A percentile compares a stretch with the other conserved stretches of the same genome.
Evolutionary conservation across 139 green algal genomes (phyloP).

Genomic region (Tetradesmus lagerheimii): DNA sequence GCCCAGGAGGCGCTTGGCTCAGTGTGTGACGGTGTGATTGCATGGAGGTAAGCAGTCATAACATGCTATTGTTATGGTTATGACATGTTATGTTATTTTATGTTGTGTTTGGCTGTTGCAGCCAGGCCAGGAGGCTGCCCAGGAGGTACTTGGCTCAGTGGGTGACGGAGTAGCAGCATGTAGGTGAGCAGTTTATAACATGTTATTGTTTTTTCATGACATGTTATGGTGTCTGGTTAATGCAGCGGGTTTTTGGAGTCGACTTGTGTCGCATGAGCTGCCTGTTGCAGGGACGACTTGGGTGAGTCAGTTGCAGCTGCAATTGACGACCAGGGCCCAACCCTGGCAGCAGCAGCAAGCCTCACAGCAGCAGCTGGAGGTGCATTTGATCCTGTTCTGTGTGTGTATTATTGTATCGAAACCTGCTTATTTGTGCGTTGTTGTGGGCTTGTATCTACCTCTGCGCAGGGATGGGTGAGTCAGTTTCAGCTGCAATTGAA

Average conservation of each 20-base stretch:
- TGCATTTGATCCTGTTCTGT: no score
- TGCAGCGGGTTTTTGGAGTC: no score
- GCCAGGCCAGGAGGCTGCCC: background rate
- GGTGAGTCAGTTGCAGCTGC: background rate
- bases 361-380: conserved; percentile 44
- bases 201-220: background rate
- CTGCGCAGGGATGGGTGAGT: background rate
- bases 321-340: conserved; percentile 9
- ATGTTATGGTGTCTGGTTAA: no score
- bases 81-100: background rate
- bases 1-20: no score
- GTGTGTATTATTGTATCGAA: no score
- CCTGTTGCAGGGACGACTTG: no score
- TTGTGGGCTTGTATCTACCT: no score
- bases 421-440: no score
- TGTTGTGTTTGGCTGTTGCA: background rate
- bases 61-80: background rate
- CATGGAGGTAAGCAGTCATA: background rate
- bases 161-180: background rate
- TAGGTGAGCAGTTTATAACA: background rate
- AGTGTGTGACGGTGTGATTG: background rate
- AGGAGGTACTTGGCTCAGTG: background rate
- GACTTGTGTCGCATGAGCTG: no score
- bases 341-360: background rate
- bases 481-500: background rate